Evolutionary conservation across 2,329 filamentous ascomycete genomes (phyloP).

Genomic region (Pestalotiopsis sp.): DNA sequence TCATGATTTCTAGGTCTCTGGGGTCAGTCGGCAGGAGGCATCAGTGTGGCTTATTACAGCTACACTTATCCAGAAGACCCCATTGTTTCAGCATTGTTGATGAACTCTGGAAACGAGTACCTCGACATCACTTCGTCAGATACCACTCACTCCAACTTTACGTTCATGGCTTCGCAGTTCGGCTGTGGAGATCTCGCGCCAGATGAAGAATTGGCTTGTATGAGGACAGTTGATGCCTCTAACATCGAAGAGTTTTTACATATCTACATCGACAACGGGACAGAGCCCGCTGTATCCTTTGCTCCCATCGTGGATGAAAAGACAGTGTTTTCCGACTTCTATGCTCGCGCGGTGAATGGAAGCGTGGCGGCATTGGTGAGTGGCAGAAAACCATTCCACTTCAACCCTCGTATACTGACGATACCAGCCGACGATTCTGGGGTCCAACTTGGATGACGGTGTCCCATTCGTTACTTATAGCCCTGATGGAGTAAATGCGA

Average conservation of each 20-base stretch:
- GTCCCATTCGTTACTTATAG: slow-evolving; percentile 21
- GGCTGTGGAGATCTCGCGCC: slow-evolving; percentile 31
- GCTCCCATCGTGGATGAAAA: slow-evolving; percentile 28
- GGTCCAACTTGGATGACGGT: slow-evolving; percentile 27
- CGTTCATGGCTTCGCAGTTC: slow-evolving; percentile 34
- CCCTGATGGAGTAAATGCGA: slow-evolving; percentile 17
- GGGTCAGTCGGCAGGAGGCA: slow-evolving; percentile 49
- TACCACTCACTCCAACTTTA: slow-evolving; percentile 33
- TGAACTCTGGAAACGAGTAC: slow-evolving; percentile 42
- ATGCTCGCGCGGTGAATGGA: slow-evolving; percentile 24
- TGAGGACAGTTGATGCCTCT: slow-evolving; percentile 33
- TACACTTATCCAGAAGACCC: slow-evolving; percentile 49
- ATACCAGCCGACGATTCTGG: slow-evolving; percentile 24
- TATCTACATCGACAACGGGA: slow-evolving; percentile 24
- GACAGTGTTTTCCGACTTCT: slow-evolving; percentile 34
- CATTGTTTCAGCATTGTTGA: slow-evolving; percentile 42
- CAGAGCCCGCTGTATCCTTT: slow-evolving; percentile 26
- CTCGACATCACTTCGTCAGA: slow-evolving; percentile 28
- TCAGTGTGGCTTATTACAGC: slow-evolving; percentile 42
- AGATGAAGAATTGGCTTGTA: slow-evolving; percentile 36
- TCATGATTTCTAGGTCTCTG: slow-evolving; percentile 23
- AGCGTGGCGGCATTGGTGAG: slow-evolving; percentile 30
- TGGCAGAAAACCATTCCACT: slow-evolving; percentile 19
- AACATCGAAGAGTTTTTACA: slow-evolving; percentile 35
- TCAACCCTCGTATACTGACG: neutral